A percentile compares a stretch with the other conserved stretches of the same genome.
Conservation (phyloP, 2,329 filamentous ascomycete genomes). For the Beauveria brongniartii region DNA sequence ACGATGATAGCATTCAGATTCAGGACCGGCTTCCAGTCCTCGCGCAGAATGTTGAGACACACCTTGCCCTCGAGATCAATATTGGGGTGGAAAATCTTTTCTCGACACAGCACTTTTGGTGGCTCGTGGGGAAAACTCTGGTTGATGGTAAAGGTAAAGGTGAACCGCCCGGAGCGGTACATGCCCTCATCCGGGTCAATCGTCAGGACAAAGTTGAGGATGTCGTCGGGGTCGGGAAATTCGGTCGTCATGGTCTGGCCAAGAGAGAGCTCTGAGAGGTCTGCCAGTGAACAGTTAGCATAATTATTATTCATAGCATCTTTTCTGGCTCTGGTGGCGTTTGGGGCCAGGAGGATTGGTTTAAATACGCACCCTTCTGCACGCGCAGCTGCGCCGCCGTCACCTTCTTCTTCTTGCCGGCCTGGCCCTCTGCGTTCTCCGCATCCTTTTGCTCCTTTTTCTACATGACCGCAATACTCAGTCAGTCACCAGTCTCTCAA, state of each 20-base stretch:
- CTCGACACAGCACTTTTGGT: conserved; percentile 90
- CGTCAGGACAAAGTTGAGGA: conserved; percentile 73
- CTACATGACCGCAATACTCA: conserved; percentile 36
- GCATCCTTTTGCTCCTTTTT: conserved; percentile 97
- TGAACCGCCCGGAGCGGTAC: conserved; percentile 83
- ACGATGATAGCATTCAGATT: conserved; percentile 96
- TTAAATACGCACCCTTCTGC: conserved; percentile 65
- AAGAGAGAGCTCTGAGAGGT: conserved; percentile 73
- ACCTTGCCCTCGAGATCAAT: conserved; percentile 98
- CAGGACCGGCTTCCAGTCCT: conserved; percentile 98
- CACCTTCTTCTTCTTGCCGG: conserved; percentile 95
- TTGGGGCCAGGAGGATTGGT: neutral
- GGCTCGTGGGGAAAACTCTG: conserved; percentile 96
- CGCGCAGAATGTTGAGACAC: conserved; percentile 90
- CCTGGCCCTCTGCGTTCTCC: conserved; percentile 67
- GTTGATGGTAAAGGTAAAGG: conserved; percentile 86
- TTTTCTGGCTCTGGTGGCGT: neutral
- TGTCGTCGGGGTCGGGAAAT: conserved; percentile 77
- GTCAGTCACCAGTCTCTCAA: conserved; percentile 13
- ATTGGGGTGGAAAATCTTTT: conserved; percentile 99
- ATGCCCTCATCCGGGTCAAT: conserved; percentile 80
- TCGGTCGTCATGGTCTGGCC: conserved; percentile 72
- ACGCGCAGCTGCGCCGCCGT: conserved; percentile 91
- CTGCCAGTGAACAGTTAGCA: conserved; percentile 32
- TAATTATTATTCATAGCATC: neutral